These are phyloP conservation scores for Pyrenophora seminiperda DNA, from an alignment of 2,329 filamentous ascomycete genomes.

Conservation along the genomic window DNA sequence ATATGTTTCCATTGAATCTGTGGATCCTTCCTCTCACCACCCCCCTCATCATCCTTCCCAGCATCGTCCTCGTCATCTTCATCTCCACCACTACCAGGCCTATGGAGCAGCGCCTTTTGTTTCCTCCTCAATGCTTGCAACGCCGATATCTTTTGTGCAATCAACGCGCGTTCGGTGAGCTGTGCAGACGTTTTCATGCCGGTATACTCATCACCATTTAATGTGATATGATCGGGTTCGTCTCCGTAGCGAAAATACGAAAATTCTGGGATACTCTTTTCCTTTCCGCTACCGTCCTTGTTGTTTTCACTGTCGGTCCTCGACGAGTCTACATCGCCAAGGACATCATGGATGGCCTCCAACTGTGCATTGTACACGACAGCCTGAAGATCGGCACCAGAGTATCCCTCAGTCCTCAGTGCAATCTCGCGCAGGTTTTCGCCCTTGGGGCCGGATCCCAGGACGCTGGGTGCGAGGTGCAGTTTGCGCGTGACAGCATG, in stretches of 20 bases:
- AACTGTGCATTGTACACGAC: slow-evolving; percentile 95
- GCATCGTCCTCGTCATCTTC: slow-evolving; percentile 20
- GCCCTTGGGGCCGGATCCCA: slow-evolving; percentile 47
- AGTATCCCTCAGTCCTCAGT: slow-evolving; percentile 81
- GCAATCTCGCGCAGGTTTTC: slow-evolving; percentile 72
- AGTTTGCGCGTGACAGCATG: slow-evolving; percentile 82
- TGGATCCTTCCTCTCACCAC: slow-evolving; percentile 65
- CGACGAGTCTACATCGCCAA: slow-evolving; percentile 62
- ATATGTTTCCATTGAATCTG: slow-evolving; percentile 85
- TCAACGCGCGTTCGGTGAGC: slow-evolving; percentile 78
- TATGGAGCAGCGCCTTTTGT: slow-evolving; percentile 58
- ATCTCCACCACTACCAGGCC: slow-evolving; percentile 19
- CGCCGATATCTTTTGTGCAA: slow-evolving; percentile 79
- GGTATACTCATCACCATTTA: slow-evolving; percentile 1
- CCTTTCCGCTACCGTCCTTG: slow-evolving; percentile 30
- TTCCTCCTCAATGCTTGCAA: slow-evolving; percentile 74
- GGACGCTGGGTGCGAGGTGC: slow-evolving; percentile 70
- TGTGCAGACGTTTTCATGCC: slow-evolving; percentile 54
- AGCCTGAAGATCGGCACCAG: slow-evolving; percentile 91
- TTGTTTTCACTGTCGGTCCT: slow-evolving; percentile 40
- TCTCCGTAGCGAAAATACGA: slow-evolving; percentile 80
- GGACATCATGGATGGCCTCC: slow-evolving; percentile 92
- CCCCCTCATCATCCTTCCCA: slow-evolving; percentile 37
- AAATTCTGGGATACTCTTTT: slow-evolving; percentile 42
- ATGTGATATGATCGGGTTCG: slow-evolving; percentile 45